Conservation (phyloP, 225 moss, liverwort and hornwort genomes). For the Neckera pumila region DNA sequence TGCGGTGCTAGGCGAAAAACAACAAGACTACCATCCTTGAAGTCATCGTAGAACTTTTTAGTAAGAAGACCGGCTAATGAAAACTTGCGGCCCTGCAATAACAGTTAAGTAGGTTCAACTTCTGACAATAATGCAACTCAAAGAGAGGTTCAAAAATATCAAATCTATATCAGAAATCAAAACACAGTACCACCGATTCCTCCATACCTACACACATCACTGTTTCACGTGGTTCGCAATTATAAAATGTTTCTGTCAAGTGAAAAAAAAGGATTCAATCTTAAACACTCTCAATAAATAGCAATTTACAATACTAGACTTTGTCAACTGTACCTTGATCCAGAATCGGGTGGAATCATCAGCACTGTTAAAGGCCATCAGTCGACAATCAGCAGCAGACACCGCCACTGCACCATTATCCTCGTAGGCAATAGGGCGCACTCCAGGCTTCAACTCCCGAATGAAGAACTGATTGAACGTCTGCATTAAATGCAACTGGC, state of each 20-base stretch:
- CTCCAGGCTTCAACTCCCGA: conserved; percentile 86
- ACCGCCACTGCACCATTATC: conserved; percentile 72
- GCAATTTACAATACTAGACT: background rate
- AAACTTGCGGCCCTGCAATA: conserved; percentile 84
- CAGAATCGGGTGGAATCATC: conserved; percentile 89
- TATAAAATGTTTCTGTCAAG: background rate
- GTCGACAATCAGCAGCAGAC: conserved; percentile 80
- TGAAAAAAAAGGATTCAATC: background rate
- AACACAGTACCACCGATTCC: background rate
- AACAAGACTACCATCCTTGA: conserved; percentile 58
- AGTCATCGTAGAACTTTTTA: conserved; percentile 45
- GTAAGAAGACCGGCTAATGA: conserved; percentile 77
- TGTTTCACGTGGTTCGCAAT: background rate
- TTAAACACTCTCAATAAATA: background rate
- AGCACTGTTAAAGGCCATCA: conserved; percentile 63
- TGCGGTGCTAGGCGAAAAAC: conserved; percentile 93
- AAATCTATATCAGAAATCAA: background rate
- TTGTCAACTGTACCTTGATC: conserved; percentile 63
- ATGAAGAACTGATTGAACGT: conserved; percentile 95
- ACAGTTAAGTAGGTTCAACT: background rate
- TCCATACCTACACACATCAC: background rate
- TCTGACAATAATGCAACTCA: background rate
- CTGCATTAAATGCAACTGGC: conserved; percentile 14
- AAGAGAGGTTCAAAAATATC: background rate
- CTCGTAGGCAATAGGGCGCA: conserved; percentile 68